phyloP scores from a whole-genome alignment of 2,329 filamentous ascomycete genomes.

The Colletotrichum eleusines region DNA sequence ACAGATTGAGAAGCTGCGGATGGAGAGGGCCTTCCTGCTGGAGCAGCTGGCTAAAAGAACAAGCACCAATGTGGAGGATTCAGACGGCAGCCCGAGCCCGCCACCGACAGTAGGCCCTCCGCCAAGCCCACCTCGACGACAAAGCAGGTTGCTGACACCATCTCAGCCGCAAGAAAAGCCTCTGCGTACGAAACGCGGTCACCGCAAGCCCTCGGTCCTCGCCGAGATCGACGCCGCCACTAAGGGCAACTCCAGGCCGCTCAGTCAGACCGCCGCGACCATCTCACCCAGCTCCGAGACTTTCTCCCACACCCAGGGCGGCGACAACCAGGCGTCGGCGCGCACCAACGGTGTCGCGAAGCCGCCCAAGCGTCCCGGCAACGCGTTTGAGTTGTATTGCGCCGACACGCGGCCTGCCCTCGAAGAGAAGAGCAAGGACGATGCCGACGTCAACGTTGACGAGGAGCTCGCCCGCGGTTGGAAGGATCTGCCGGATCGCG shows the following conservation, averaged over 20 bases:
- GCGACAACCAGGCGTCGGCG: constrained; percentile 49
- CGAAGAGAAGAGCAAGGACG: constrained; percentile 59
- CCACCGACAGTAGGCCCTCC: constrained; percentile 75
- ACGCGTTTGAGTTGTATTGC: constrained; percentile 68
- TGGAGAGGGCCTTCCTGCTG: constrained; percentile 82
- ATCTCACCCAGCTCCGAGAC: constrained; percentile 65
- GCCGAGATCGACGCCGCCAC: constrained; percentile 56
- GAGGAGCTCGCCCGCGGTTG: constrained; percentile 67
- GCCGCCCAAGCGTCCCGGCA: constrained; percentile 58
- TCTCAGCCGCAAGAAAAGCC: constrained; percentile 81
- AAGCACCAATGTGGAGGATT: constrained; percentile 80
- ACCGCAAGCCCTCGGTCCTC: constrained; percentile 69
- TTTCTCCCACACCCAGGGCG: constrained; percentile 62
- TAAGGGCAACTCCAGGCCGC: constrained; percentile 55
- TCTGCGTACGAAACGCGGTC: constrained; percentile 78
- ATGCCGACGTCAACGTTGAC: constrained; percentile 57
- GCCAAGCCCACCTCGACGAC: constrained; percentile 41
- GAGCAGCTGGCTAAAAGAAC: constrained; percentile 81
- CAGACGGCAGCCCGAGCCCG: constrained; percentile 83
- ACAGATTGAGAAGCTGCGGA: constrained; percentile 89
- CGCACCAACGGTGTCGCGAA: constrained; percentile 57
- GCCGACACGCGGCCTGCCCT: constrained; percentile 60
- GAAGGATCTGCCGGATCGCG: constrained; percentile 63
- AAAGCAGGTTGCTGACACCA: constrained; percentile 42
- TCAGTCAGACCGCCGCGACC: constrained; percentile 60